Base-by-base conservation (phyloP, 202 grass and related monocot genomes). In the Setaria viridis region DNA sequence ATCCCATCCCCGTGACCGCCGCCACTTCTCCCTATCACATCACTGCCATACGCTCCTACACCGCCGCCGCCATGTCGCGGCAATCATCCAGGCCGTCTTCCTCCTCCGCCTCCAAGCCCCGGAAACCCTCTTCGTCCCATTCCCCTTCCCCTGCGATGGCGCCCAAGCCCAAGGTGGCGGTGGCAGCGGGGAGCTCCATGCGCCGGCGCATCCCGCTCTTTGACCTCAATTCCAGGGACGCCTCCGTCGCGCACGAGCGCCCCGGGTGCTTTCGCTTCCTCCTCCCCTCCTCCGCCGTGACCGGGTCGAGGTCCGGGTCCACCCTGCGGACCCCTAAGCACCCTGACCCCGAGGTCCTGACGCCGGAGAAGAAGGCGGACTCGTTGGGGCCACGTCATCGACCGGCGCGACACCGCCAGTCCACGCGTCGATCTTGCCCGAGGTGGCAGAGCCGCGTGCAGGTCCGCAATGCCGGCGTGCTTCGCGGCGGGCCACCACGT, bases 381-480 rank as follows among this genome's bases (percentile, higher is more conserved):
- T 68, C 64, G 15, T 68, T 58, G 15, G 81, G 70, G 17, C 78
- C 63, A 80, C 63, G 63, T 63, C 76, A 20, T 91, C 79, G 8
- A 45, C 93, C 1, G 85, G 86, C 10, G 80, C 88, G 13, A 99
- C 92, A 30, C 97, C 93, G 77, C 93, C 97, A 9, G 89, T 99
- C 34, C 63, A 94, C 85, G 80, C 92, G 9, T 96, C 97, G 71
- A 96, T 99, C 88, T 99, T 92, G 19, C 93, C 97, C 1, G 93
- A 99, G 77, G 88, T 99, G 72, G 25, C 86, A 16, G 75, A 41
- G n/a, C n/a, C n/a, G 50, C 81, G 1, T 89, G 91, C 62, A 80
- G 76, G 17, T 77, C 88, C 47, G 77, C 85, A 11, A 93, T 88
- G 66, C 97, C 97, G 0, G 90, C 82, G n/a, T 96, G 93, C 84